A percentile compares a stretch with the other conserved stretches of the same genome.
Evolutionary conservation across 768 basidiomycete genomes (phyloP).

Genomic region (Boletus pseudo-olivaceus): DNA sequence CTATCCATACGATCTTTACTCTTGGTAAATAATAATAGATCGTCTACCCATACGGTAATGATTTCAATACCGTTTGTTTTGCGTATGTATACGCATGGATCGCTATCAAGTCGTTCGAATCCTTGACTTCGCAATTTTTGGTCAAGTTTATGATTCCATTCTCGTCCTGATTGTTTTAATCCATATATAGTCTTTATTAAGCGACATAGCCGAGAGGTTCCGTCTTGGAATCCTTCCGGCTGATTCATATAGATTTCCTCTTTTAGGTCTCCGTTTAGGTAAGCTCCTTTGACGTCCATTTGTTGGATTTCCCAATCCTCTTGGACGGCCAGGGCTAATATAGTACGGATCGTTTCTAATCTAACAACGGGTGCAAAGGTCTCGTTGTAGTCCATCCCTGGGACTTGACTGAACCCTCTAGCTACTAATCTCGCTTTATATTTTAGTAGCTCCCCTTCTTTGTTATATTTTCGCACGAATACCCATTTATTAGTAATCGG

Average conservation of each 20-base stretch:
- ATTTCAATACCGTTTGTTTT: neutral
- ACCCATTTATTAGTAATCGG: slow-evolving; percentile 33
- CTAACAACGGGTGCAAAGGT: slow-evolving; percentile 31
- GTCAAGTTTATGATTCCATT: slow-evolving; percentile 31
- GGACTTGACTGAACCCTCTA: slow-evolving; percentile 36
- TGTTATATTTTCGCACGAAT: neutral
- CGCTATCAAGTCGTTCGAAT: neutral
- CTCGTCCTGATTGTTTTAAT: slow-evolving; percentile 26
- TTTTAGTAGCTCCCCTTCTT: slow-evolving; percentile 4
- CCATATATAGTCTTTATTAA: slow-evolving; percentile 28
- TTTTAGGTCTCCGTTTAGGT: slow-evolving; percentile 28
- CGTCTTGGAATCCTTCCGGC: slow-evolving; percentile 23
- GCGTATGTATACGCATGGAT: neutral
- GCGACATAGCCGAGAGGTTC: slow-evolving; percentile 10
- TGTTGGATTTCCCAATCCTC: slow-evolving; percentile 27
- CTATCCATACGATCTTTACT: neutral
- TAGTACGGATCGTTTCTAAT: slow-evolving; percentile 17
- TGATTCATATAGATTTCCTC: slow-evolving; percentile 36
- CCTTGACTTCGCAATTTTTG: neutral
- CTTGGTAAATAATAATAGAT: neutral
- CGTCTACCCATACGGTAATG: neutral
- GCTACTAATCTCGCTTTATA: slow-evolving; percentile 38
- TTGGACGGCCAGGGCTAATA: slow-evolving; percentile 19
- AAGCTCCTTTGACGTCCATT: slow-evolving; percentile 30
- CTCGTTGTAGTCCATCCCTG: slow-evolving; percentile 35